Conservation (phyloP, 2,329 filamentous ascomycete species). For the Pseudocercospora fuligena region DNA sequence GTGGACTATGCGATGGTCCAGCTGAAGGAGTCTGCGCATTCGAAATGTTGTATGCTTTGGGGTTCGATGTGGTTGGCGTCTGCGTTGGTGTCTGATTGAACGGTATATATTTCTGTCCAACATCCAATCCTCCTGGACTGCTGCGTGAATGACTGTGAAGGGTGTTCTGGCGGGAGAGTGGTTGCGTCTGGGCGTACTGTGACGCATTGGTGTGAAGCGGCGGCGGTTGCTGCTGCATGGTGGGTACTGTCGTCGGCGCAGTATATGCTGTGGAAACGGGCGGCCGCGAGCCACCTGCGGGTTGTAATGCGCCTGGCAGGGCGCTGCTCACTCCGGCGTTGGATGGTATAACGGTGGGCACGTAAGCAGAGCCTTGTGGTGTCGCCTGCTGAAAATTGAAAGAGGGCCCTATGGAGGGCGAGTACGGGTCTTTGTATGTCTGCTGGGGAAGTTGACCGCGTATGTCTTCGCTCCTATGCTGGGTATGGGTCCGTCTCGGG, state of each 20-base stretch:
- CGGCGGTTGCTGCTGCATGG: constrained; percentile 56
- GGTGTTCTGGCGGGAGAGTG: constrained; percentile 69
- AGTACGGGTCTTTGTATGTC: constrained; percentile 57
- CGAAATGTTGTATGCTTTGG: constrained; percentile 65
- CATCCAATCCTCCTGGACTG: constrained; percentile 65
- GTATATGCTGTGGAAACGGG: constrained; percentile 60
- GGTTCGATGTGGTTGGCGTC: constrained; percentile 45
- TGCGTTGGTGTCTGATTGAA: constrained; percentile 67
- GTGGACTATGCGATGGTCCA: constrained; percentile 79
- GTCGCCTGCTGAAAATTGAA: constrained; percentile 64
- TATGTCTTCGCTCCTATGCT: constrained; percentile 60
- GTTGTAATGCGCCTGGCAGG: constrained; percentile 66
- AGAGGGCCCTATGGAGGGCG: constrained; percentile 55
- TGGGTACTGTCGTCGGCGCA: constrained; percentile 62
- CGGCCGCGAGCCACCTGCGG: constrained; percentile 57
- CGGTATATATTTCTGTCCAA: constrained; percentile 62
- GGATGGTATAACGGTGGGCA: constrained; percentile 30
- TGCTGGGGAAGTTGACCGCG: constrained; percentile 47
- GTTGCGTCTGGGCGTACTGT: constrained; percentile 56
- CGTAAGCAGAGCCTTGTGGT: constrained; percentile 37
- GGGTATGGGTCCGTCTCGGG: constrained; percentile 52
- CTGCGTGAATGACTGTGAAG: constrained; percentile 78
- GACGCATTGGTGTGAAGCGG: constrained; percentile 57
- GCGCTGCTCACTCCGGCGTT: constrained; percentile 42
- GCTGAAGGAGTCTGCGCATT: constrained; percentile 59